A percentile compares a stretch with the other conserved stretches of the same genome.
Evolutionary conservation across 1,284 basidiomycete species (phyloP).

Genomic region (Sporisorium graminicola): DNA sequence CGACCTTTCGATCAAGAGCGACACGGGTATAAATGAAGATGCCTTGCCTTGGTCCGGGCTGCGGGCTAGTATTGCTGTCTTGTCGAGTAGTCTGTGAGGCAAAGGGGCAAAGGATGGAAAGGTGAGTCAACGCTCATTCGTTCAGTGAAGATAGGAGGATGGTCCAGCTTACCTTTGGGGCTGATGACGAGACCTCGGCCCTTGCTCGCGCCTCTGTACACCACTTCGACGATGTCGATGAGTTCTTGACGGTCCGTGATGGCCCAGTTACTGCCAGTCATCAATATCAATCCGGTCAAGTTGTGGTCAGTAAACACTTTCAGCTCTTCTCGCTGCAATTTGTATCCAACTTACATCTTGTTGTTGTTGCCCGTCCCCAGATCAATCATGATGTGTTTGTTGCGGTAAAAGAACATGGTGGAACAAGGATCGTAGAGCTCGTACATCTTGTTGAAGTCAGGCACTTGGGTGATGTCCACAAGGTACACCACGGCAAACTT

Average conservation of each 20-base stretch:
- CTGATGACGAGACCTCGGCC: constrained; percentile 98
- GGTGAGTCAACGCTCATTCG: background rate
- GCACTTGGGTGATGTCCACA: constrained; percentile 95
- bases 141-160: background rate
- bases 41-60: background rate
- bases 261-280: constrained; percentile 59
- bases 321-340: background rate
- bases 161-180: constrained; percentile 80
- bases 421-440: constrained; percentile 56
- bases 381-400: constrained; percentile 99
- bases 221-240: constrained; percentile 98
- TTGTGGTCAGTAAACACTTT: background rate
- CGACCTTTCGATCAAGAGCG: background rate
- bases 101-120: background rate
- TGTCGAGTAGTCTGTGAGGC: constrained; percentile 58
- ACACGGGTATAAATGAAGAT: constrained; percentile 18
- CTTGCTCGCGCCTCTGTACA: constrained; percentile 96
- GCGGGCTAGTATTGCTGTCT: constrained; percentile 53
- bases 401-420: constrained; percentile 73
- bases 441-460: constrained; percentile 94
- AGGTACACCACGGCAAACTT: constrained; percentile 98
- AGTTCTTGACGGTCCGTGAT: constrained; percentile 72
- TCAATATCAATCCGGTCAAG: background rate
- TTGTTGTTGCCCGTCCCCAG: constrained; percentile 99
- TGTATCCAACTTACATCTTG: constrained; percentile 77